Evolutionary conservation across 257 asterid genomes (phyloP), one percentile per base, ranked within the genome.

Genomic region (Solanum neorickii): DNA sequence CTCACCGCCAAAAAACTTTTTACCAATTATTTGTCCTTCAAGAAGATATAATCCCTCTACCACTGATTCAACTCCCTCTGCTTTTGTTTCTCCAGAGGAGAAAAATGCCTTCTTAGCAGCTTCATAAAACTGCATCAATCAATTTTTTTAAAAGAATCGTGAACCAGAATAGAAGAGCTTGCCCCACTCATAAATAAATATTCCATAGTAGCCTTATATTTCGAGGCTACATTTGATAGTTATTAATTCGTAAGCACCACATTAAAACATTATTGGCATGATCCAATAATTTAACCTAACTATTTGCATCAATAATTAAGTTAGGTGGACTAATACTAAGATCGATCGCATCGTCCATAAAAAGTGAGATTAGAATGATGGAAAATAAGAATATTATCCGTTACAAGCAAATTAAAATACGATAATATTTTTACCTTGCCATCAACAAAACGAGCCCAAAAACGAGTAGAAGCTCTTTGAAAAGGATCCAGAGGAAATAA

Each of bases 1-100:
- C 20, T 82, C 75, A 12, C 89, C 89, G 68, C 80, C 68, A 66
- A 87, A 82, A 5, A 87, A 87, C 59, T 47, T 82, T 25, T 87
- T 87, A 15, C 84, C 80, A 27, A 10, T 47, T 27, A 80, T 27
- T 3, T 65, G 86, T 13, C 65, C 42, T 84, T 62, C 77, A 69
- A 69, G 77, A 37, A 80, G 27, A 39, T 37, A 13, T 47, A 62
- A 25, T 49, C 84, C 86, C 46, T 87, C 86, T 35, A 41, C 37
- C 68, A 82, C 60, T 9, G 18, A 87, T 25, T 62, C 82, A 60
- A 46, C 60, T 73, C n/a, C 85, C 62, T 80, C 84, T 47, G 84
- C 66, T 46, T 46, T 46, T 18, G 42, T 16, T 27, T 46, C 42
- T 47, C 66, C 66, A 9, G 66, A 78, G 27, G 66, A 27, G 42